Evolutionary conservation across 2,329 filamentous ascomycete genomes (phyloP).

Genomic region (Blastomyces emzantsi): DNA sequence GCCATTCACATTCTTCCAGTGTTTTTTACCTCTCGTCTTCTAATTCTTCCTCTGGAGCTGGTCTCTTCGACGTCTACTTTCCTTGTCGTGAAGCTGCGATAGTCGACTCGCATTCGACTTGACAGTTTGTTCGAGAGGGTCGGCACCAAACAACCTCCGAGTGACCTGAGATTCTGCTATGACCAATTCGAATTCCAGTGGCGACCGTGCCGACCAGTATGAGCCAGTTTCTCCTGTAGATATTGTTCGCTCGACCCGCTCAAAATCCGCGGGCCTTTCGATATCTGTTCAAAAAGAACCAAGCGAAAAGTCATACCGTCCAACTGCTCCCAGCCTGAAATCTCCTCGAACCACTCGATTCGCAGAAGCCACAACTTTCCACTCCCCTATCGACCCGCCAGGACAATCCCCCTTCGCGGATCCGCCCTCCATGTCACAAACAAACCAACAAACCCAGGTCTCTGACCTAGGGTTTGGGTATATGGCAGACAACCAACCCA

Average conservation of each 20-base stretch:
- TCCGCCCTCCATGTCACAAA: conserved; percentile 39
- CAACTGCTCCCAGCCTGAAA: conserved; percentile 34
- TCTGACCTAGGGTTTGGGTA: conserved; percentile 91
- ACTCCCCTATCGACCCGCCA: conserved; percentile 50
- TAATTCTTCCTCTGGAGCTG: neutral
- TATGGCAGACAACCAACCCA: conserved; percentile 52
- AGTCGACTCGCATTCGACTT: neutral
- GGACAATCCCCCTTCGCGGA: conserved; percentile 44
- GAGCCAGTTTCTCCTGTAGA: conserved; percentile 33
- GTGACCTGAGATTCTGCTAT: conserved; percentile 10
- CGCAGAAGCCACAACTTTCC: conserved; percentile 55
- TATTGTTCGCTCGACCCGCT: conserved; percentile 27
- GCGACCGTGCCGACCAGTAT: conserved; percentile 11
- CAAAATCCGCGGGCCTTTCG: conserved; percentile 24
- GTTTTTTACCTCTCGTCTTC: neutral
- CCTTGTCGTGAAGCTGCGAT: neutral
- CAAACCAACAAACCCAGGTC: conserved; percentile 54
- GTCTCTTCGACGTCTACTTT: conserved; percentile 1
- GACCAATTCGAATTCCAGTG: conserved; percentile 13
- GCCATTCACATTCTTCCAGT: neutral
- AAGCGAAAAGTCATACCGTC: conserved; percentile 14
- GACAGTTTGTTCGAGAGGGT: neutral
- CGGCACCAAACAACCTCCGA: neutral
- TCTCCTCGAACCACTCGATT: conserved; percentile 53
- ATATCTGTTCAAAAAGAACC: conserved; percentile 21